Conservation (phyloP, 108 stramenopile genomes). For the Cyclostephanos tholiformis region DNA sequence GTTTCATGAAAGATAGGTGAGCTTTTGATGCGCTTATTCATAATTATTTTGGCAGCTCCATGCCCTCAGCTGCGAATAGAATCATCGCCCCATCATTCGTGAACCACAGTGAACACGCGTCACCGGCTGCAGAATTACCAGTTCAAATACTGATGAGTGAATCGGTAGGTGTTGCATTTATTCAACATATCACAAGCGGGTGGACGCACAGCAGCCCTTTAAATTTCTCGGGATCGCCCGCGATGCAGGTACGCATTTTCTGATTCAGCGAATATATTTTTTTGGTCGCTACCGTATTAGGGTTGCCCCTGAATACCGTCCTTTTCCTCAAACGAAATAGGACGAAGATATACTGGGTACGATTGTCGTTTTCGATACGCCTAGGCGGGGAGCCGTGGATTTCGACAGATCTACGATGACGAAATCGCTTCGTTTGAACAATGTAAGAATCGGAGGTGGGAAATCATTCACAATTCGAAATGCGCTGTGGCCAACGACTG, state of each 20-base stretch:
- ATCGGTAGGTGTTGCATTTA: constrained; percentile 46
- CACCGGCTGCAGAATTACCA: constrained; percentile 50
- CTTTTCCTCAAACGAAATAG: neutral
- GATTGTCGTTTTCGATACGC: constrained; percentile 56
- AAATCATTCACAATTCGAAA: constrained; percentile 53
- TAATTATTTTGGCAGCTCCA: neutral
- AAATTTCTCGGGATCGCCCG: constrained; percentile 13
- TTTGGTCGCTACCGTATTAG: neutral
- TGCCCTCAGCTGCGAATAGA: neutral
- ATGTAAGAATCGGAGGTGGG: constrained; percentile 56
- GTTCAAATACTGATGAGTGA: constrained; percentile 57
- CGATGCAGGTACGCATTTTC: constrained; percentile 22
- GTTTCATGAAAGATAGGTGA: constrained; percentile 19
- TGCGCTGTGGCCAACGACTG: constrained; percentile 49
- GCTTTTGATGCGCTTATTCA: neutral
- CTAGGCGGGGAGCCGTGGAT: constrained; percentile 12
- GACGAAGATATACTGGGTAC: constrained; percentile 51
- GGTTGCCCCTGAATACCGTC: neutral
- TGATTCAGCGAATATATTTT: neutral
- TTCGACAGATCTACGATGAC: constrained; percentile 16
- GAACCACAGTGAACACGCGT: constrained; percentile 4
- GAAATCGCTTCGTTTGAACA: constrained; percentile 46
- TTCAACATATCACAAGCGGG: constrained; percentile 17
- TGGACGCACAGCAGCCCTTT: neutral
- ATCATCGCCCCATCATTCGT: neutral